These are phyloP conservation scores for Rheum nobile DNA, from an alignment of 148 eudicot genomes.

Conservation along the genomic window DNA sequence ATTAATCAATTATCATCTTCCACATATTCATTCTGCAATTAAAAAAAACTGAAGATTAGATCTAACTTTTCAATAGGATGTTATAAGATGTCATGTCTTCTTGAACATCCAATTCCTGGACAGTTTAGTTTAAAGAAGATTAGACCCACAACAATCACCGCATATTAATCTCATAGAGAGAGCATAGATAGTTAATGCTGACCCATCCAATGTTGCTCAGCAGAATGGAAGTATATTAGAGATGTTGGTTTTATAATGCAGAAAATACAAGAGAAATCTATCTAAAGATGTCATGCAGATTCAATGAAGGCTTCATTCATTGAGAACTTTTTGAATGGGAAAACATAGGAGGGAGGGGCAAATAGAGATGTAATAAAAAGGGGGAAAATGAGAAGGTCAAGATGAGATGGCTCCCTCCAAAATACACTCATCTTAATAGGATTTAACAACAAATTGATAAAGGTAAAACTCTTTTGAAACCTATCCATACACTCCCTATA, in stretches of 20 bases:
- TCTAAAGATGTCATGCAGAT: not conserved
- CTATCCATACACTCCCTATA: not conserved
- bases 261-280: not conserved
- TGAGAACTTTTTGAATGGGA: not conserved
- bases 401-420: not conserved
- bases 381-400: not conserved
- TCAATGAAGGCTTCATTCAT: not conserved
- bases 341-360: not conserved
- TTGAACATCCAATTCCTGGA: constrained; percentile 52
- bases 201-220: not conserved
- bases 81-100: constrained; percentile 85
- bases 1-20: too few relatives aligned
- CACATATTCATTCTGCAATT: too few relatives aligned
- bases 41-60: too few relatives aligned
- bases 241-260: not conserved
- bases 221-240: not conserved
- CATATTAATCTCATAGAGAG: not conserved
- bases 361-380: not conserved
- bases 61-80: constrained; percentile 80
- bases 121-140: constrained; percentile 10
- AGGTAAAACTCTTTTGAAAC: not conserved
- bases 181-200: not conserved
- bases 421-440: not conserved
- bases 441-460: not conserved
- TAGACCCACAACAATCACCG: not conserved